Evolutionary conservation across 139 green algal species (phyloP), one percentile per base, ranked within the genome.

Genomic region (Haematococcus lacustris): DNA sequence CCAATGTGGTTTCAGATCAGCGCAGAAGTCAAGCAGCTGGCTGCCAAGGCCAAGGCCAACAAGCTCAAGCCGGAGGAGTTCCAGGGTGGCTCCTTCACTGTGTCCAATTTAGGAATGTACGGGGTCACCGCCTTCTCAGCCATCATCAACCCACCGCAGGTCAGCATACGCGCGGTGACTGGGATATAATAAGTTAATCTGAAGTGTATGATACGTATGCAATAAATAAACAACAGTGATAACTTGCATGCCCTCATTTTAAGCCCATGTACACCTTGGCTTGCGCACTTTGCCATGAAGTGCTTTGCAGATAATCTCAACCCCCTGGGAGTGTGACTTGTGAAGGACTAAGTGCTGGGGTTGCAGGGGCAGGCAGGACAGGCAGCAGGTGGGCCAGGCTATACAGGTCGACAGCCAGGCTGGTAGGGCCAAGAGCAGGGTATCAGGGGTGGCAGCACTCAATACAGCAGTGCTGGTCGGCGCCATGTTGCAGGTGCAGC

Each of bases 101-200:
- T 97, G 41, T 92, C 83, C 47, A 97, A 97, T 78, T 81, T 97
- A 35, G 92, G 94, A 43, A 98, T 98, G 94, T 98, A 88, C 73
- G 88, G 89, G 3, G 67, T 98, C 0, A 80, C 91, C 57, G 17
- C 76, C 33, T 98, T 98, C 79, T 67, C 40, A 4, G 77, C 94
- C 40, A 98, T 98, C 84, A 91, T 98, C 76, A 98, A 98, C 85
- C 94, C 93, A 9, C 91, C 91, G 2, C 87, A 89, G 73, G 79
- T 78, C 33, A 43, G 69, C 28, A 32, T 38, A 4, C 2, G 59
- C 3, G 25, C 59, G 39, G 25, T 13, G 4, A 2, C 3, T 66
- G 59, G 4, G 2, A 2, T 66, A 4, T 3, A 21, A 3, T 39
- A 3, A 4, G 13, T 13, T 3, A 3, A 28, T 30, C 59, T 3